Evolutionary conservation across 176 grass and related monocot species (phyloP), one percentile per base, ranked within the genome.

Genomic region (Tuctoria greenei): DNA sequence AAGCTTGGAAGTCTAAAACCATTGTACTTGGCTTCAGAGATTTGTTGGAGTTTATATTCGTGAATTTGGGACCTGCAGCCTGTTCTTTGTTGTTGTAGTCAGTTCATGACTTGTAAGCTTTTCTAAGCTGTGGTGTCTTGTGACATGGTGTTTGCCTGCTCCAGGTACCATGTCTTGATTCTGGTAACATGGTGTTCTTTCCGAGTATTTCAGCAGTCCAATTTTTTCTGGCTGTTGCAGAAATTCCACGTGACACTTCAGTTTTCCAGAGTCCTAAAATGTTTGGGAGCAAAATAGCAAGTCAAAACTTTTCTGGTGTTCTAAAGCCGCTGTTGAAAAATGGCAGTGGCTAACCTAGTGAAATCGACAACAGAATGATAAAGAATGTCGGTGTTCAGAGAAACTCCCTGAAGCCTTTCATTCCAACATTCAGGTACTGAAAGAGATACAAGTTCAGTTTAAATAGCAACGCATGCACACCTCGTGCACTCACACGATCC

Each of bases 1-100:
- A 61, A 76, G 14, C 11, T 74, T 69, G 51, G 11, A 39, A 17
- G n/a, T 36, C 43, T 55, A 18, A 56, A 71, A 66, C 59, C 36
- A n/a, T 7, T 45, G 50, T 71, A 28, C 13, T 50, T 42, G 31
- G 12, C n/a, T 66, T 18, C 18, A 35, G 7, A 60, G 65, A 45
- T 52, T 76, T 16, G 6, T 50, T n/a, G 13, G 15, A 73, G 4
- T 36, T 72, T 61, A 38, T 15, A 44, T 61, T 20, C 54, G 27
- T 44, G 34, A 31, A n/a, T 26, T 67, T 63, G 7, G 66, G 35
- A 44, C 21, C 24, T 63, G 11, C 36, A 42, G n/a, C 52, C 1
- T 77, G 8, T 34, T 76, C 4, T 21, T 50, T 12, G 23, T 72
- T 77, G 8, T 56, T 63, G 28, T 23, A 13, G 58, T 64, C 55